A percentile compares a stretch with the other conserved stretches of the same genome.
Evolutionary conservation across 306 rosid species (phyloP).

Genomic region (Glycine latifolia): DNA sequence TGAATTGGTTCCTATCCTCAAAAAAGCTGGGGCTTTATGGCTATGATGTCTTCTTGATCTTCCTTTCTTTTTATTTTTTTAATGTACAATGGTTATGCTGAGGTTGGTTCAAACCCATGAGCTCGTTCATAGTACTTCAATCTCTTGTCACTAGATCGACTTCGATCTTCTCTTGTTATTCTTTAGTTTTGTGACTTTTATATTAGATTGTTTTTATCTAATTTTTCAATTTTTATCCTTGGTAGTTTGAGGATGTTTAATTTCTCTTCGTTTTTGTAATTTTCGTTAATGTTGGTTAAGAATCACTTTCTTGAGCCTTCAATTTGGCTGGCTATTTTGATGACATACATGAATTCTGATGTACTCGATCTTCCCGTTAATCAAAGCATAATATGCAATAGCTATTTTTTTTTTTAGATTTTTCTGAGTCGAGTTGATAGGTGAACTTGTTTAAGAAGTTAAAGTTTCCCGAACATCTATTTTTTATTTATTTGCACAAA

Average conservation of each 20-base stretch:
- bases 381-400: neutral
- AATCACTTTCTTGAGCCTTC: constrained; percentile 30
- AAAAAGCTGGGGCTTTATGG: constrained; percentile 75
- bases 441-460: neutral
- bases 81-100: no score
- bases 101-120: no score
- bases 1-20: constrained; percentile 69
- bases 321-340: constrained; percentile 15
- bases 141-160: no score
- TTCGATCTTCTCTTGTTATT: neutral
- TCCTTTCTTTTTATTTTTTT: no score
- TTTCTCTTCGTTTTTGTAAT: neutral
- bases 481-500: neutral
- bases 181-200: neutral
- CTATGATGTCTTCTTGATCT: constrained; percentile 40
- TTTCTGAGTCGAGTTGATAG: neutral
- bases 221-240: neutral
- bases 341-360: neutral
- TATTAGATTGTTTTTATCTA: neutral
- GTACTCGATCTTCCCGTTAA: neutral
- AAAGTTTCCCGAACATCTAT: neutral
- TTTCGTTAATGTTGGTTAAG: no score
- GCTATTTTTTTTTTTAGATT: neutral
- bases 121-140: no score
- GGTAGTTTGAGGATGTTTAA: neutral